Base-by-base conservation (phyloP, 768 basidiomycete genomes). In the Russula olivacea region DNA sequence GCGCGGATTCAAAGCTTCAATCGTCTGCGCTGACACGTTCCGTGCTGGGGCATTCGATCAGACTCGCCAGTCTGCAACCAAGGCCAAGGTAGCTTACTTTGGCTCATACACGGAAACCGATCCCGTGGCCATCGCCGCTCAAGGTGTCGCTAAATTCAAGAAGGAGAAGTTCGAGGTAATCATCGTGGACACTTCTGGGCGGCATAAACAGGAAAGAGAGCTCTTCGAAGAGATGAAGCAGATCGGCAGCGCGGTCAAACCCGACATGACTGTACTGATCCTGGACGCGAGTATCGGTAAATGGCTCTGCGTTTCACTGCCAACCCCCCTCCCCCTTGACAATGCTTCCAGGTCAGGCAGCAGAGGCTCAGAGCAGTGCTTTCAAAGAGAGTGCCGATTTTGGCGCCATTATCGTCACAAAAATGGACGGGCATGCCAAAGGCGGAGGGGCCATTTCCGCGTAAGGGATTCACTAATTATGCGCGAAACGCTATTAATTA, bases 11-110 rank as follows among this genome's bases (percentile, higher is more conserved):
- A 94, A 96, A 74, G 90, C 95, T 14, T 92, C 88, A 64, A 94
- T 99, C 58, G 96, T 99, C 68, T 99, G 97, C 71, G 97, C 97
- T 23, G 97, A 99, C 75, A 99, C 97, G 0, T 99, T 99, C 80
- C 91, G 97, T 76, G 97, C 97, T 3, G 97, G 97, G 56, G 97
- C 97, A 41, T 99, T 99, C 75, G 97, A 99, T 76, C 97, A 99
- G 74, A 93, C 97, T 12, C 88, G 97, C 72, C 97, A 99, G 77
- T 98, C 96, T 55, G 96, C 97, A 21, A 97, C 94, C 15, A 96
- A 97, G 74, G 97, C 97, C 43, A 98, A 98, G 74, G 93, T 99
- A 15, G 94, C 97, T 3, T 99, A 97, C 81, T 99, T 94, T 76
- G 97, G 97, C 23, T 94, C 91, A 57, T 98, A 99, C 76, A 99